A percentile compares a stretch with the other conserved stretches of the same genome.
phyloP scores from a whole-genome alignment of 768 basidiomycete genomes.

The Pulveroboletus sp. region DNA sequence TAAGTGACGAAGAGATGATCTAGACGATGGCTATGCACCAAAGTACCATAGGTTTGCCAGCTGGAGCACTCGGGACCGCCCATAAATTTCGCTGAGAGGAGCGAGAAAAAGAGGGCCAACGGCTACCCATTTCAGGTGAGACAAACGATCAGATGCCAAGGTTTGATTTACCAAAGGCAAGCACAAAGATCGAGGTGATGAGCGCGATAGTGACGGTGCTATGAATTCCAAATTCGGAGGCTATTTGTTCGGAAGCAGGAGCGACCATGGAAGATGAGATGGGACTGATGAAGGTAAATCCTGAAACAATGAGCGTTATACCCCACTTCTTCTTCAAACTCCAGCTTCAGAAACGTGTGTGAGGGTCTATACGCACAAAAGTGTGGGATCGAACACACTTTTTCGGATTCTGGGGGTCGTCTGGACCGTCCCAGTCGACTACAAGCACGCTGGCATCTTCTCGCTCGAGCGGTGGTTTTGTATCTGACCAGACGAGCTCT shows the following conservation, averaged over 20 bases:
- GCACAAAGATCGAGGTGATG: conserved; percentile 54
- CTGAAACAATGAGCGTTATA: conserved; percentile 57
- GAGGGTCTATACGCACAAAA: background rate
- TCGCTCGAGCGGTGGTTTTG: background rate
- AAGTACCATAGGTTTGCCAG: conserved; percentile 62
- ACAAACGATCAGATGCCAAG: background rate
- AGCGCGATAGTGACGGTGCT: conserved; percentile 47
- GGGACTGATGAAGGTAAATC: conserved; percentile 64
- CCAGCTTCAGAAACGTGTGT: conserved; percentile 45
- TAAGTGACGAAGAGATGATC: background rate
- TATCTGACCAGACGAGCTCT: background rate
- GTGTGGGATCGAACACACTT: conserved; percentile 36
- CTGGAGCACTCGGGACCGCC: conserved; percentile 59
- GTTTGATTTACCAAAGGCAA: conserved; percentile 49
- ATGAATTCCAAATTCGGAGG: conserved; percentile 49
- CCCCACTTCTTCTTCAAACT: conserved; percentile 55
- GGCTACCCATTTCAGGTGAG: conserved; percentile 2
- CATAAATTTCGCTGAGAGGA: conserved; percentile 69
- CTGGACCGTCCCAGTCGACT: conserved; percentile 62
- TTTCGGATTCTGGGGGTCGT: conserved; percentile 55
- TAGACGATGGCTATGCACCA: conserved; percentile 32
- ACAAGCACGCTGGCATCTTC: conserved; percentile 18
- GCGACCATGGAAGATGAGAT: conserved; percentile 74
- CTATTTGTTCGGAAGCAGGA: conserved; percentile 53
- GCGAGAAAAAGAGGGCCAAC: conserved; percentile 42